These are phyloP conservation scores for Aspergillus uvarum DNA, from an alignment of 2,329 filamentous ascomycete species.

Conservation along the genomic window DNA sequence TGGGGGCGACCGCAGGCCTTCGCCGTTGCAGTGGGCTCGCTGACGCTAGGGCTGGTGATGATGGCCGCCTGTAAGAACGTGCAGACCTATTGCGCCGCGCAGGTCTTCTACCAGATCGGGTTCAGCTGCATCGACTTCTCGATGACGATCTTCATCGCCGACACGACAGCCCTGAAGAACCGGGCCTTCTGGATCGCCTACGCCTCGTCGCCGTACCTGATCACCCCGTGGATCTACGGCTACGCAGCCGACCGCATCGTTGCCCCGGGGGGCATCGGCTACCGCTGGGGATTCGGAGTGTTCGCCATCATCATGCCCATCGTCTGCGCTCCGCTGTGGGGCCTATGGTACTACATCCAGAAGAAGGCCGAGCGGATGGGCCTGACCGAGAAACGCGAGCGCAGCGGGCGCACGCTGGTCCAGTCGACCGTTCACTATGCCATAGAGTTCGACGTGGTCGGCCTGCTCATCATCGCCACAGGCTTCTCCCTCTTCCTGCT, in stretches of 20 bases:
- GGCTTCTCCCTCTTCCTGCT: slow-evolving; percentile 65
- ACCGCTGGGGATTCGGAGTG: slow-evolving; percentile 63
- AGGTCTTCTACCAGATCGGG: slow-evolving; percentile 63
- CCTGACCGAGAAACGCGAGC: slow-evolving; percentile 43
- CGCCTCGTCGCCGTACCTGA: slow-evolving; percentile 61
- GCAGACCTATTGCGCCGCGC: slow-evolving; percentile 62
- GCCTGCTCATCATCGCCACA: slow-evolving; percentile 45
- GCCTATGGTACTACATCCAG: slow-evolving; percentile 58
- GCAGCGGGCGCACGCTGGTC: slow-evolving; percentile 47
- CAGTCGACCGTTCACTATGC: slow-evolving; percentile 56
- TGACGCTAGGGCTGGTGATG: slow-evolving; percentile 56
- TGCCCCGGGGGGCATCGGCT: slow-evolving; percentile 49
- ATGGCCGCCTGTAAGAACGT: slow-evolving; percentile 63
- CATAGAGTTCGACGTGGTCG: slow-evolving; percentile 59
- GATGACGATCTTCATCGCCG: slow-evolving; percentile 61
- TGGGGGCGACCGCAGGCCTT: slow-evolving; percentile 64
- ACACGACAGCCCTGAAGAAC: slow-evolving; percentile 61
- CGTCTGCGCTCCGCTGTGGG: slow-evolving; percentile 56
- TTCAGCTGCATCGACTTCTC: slow-evolving; percentile 56
- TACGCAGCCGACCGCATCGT: slow-evolving; percentile 53
- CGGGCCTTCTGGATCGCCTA: slow-evolving; percentile 63
- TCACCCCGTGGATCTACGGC: slow-evolving; percentile 55
- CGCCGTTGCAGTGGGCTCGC: slow-evolving; percentile 49
- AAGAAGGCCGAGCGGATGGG: slow-evolving; percentile 58
- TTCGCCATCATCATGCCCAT: slow-evolving; percentile 62